phyloP scores from a whole-genome alignment of 139 green algal genomes.

The Tetradesmus obliquus region DNA sequence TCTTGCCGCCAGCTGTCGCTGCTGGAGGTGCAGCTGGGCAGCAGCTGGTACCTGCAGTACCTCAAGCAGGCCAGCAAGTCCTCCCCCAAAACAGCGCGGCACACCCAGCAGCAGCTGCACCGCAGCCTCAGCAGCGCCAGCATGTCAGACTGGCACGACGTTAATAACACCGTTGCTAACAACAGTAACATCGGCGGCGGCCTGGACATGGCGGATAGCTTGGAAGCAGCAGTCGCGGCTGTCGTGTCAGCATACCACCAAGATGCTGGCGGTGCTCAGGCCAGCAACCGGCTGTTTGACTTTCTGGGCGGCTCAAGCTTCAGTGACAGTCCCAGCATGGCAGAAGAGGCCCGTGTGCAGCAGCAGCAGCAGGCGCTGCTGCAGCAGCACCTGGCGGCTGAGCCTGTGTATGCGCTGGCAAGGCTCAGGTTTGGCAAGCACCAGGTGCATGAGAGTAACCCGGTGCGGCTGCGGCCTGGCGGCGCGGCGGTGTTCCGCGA shows the following conservation, averaged over 20 bases:
- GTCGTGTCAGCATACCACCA: background rate
- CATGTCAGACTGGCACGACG: background rate
- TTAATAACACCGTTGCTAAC: background rate
- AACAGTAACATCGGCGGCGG: background rate
- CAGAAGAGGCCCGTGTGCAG: constrained; percentile 9
- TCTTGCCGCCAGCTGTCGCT: constrained; percentile 9
- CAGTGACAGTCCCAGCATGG: background rate
- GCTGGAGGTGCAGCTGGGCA: constrained; percentile 32
- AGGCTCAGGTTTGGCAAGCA: constrained; percentile 32
- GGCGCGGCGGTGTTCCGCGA: constrained; percentile 35
- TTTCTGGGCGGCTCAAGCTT: background rate
- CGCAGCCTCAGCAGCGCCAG: constrained; percentile 14
- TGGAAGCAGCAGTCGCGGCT: constrained; percentile 34
- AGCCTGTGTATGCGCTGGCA: constrained; percentile 34
- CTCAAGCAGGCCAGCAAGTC: constrained; percentile 4
- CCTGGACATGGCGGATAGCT: background rate
- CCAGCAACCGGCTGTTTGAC: constrained; percentile 22
- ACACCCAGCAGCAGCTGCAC: constrained; percentile 6
- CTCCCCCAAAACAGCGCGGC: background rate
- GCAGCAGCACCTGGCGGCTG: constrained; percentile 35
- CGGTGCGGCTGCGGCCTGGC: constrained; percentile 21
- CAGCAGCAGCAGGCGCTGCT: constrained; percentile 40
- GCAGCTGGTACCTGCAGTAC: constrained; percentile 40
- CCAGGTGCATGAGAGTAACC: constrained; percentile 26
- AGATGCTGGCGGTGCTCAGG: background rate